A percentile compares a stretch with the other conserved stretches of the same genome.
Evolutionary conservation across 2,329 filamentous ascomycete genomes (phyloP).

Genomic region (Ceratocystis eucalypticola): DNA sequence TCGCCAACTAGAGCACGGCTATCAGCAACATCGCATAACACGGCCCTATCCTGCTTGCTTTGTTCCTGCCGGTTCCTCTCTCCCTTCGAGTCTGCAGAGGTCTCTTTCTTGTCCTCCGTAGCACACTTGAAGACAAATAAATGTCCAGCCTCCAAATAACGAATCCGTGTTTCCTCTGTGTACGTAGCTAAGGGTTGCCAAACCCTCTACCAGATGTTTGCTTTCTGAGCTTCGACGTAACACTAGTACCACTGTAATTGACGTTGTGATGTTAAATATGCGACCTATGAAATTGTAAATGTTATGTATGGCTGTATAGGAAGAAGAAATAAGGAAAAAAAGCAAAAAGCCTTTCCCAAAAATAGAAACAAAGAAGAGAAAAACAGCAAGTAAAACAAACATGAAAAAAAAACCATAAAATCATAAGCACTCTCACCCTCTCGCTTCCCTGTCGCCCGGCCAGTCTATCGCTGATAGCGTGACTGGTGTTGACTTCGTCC

Average conservation of each 20-base stretch:
- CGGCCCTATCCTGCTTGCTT: background rate
- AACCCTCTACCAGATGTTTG: too few species aligned
- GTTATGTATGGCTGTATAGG: background rate
- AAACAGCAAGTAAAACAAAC: background rate
- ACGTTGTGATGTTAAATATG: background rate
- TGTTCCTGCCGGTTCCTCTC: background rate
- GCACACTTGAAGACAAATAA: background rate
- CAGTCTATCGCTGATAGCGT: constrained; percentile 3
- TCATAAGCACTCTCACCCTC: background rate
- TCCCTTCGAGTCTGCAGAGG: background rate
- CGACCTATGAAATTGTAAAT: background rate
- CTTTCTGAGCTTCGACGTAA: background rate
- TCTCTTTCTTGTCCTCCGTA: background rate
- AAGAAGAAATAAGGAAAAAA: background rate
- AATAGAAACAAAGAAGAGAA: background rate
- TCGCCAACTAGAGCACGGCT: background rate
- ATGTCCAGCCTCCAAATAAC: too few species aligned
- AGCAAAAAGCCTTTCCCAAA: background rate
- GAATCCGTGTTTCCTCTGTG: too few species aligned
- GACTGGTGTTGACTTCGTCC: background rate
- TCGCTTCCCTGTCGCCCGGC: background rate
- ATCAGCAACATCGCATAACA: background rate
- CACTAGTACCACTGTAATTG: background rate
- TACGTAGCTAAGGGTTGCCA: too few species aligned
- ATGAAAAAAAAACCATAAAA: background rate